Percentiles rank a stretch among this genome's conserved stretches.
These are phyloP conservation scores for Skeletonema costatum DNA, from an alignment of 108 stramenopile species.

Conservation along the genomic window DNA sequence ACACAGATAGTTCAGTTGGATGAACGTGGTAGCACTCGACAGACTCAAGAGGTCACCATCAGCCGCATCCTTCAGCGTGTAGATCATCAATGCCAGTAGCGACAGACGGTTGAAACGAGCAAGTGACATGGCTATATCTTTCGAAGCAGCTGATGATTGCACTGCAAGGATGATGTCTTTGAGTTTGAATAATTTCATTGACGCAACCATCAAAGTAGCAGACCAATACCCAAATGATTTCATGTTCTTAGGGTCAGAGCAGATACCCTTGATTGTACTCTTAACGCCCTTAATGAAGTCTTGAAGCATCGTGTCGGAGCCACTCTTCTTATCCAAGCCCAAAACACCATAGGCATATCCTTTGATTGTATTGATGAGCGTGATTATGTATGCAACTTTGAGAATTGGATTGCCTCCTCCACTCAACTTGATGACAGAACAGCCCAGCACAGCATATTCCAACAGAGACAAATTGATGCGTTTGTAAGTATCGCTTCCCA, in stretches of 20 bases:
- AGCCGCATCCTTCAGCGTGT: slow-evolving; percentile 69
- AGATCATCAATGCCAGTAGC: slow-evolving; percentile 50
- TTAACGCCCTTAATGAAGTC: slow-evolving; percentile 17
- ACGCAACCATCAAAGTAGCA: slow-evolving; percentile 34
- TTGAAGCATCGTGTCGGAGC: not conserved
- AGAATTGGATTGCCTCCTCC: slow-evolving; percentile 11
- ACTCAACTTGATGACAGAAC: slow-evolving; percentile 8
- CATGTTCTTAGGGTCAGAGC: slow-evolving; percentile 19
- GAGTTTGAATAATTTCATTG: slow-evolving; percentile 37
- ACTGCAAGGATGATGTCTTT: slow-evolving; percentile 31
- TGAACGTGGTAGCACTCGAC: slow-evolving; percentile 65
- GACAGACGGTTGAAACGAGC: slow-evolving; percentile 49
- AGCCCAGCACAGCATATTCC: slow-evolving; percentile 34
- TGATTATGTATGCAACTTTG: slow-evolving; percentile 12
- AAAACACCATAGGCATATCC: slow-evolving; percentile 58
- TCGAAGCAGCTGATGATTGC: not conserved
- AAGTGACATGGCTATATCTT: slow-evolving; percentile 18
- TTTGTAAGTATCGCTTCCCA: slow-evolving; percentile 76
- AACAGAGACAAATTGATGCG: slow-evolving; percentile 50
- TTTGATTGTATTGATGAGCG: slow-evolving; percentile 32
- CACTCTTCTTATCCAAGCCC: slow-evolving; percentile 45
- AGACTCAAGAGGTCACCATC: slow-evolving; percentile 49
- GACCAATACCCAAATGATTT: slow-evolving; percentile 34
- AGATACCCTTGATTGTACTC: slow-evolving; percentile 15
- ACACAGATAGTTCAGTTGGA: slow-evolving; percentile 61